A percentile compares a stretch with the other conserved stretches of the same genome.
These are phyloP conservation scores for Ceratocystis variospora DNA, from an alignment of 2,329 filamentous ascomycete species.

Conservation along the genomic window DNA sequence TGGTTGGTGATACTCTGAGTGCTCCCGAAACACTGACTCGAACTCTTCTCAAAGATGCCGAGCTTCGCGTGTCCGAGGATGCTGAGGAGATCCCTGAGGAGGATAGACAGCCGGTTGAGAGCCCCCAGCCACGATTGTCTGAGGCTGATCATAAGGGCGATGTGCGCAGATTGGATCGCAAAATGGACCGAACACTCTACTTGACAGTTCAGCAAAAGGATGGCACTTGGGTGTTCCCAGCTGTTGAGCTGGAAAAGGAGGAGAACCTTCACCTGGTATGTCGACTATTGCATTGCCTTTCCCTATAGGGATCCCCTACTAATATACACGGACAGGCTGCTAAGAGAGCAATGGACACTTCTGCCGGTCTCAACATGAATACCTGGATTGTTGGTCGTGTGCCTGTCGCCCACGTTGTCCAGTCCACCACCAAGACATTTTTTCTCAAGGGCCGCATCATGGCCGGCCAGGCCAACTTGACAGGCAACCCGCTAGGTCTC, in stretches of 20 bases:
- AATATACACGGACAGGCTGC: slow-evolving; percentile 49
- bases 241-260: slow-evolving; percentile 49
- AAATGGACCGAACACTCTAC: slow-evolving; percentile 72
- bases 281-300: slow-evolving; percentile 20
- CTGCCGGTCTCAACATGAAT: slow-evolving; percentile 91
- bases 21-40: slow-evolving; percentile 52
- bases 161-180: slow-evolving; percentile 61
- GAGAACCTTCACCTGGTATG: slow-evolving; percentile 76
- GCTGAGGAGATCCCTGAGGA: slow-evolving; percentile 44
- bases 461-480: slow-evolving; percentile 82
- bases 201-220: slow-evolving; percentile 63
- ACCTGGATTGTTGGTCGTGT: slow-evolving; percentile 91
- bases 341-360: slow-evolving; percentile 58
- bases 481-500: slow-evolving; percentile 55
- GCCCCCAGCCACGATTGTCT: slow-evolving; percentile 55
- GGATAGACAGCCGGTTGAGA: slow-evolving; percentile 54
- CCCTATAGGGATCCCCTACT: not conserved
- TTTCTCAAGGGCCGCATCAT: slow-evolving; percentile 95
- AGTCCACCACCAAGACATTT: slow-evolving; percentile 68
- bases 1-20: slow-evolving; percentile 57
- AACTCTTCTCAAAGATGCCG: slow-evolving; percentile 60
- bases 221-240: slow-evolving; percentile 70
- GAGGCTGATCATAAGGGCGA: slow-evolving; percentile 69
- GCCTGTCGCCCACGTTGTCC: slow-evolving; percentile 66
- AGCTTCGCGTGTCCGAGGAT: slow-evolving; percentile 46